Percentiles rank a stretch among this genome's conserved stretches.
Conservation (phyloP, 2,329 filamentous ascomycete species). For the Sporothrix curviconia region DNA sequence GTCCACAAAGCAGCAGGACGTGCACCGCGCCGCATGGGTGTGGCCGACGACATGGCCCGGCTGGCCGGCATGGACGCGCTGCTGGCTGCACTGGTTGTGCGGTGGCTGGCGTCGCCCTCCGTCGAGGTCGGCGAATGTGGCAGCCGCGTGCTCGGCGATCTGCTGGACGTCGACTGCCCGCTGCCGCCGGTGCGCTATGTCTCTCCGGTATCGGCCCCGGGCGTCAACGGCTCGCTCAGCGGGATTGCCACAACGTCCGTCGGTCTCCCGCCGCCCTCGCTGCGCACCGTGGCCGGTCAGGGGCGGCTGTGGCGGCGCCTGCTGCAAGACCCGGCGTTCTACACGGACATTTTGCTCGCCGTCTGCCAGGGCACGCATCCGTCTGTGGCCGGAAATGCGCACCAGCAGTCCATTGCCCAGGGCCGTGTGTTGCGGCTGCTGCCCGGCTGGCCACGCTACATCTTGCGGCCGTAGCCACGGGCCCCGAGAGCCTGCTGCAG, state of each 20-base stretch:
- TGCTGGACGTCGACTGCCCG: constrained; percentile 51
- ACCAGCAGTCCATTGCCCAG: constrained; percentile 44
- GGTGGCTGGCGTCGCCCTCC: constrained; percentile 48
- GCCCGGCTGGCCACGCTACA: constrained; percentile 45
- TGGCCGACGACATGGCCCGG: constrained; percentile 38
- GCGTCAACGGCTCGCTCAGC: constrained; percentile 20
- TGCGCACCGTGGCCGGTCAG: constrained; percentile 40
- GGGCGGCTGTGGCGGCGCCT: constrained; percentile 49
- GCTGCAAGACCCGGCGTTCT: constrained; percentile 39
- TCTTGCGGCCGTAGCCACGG: constrained; percentile 30
- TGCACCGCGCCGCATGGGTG: background rate
- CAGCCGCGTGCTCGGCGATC: constrained; percentile 42
- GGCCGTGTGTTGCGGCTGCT: constrained; percentile 46
- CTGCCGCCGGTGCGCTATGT: constrained; percentile 23
- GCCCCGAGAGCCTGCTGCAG: constrained; percentile 35
- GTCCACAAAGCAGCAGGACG: constrained; percentile 46
- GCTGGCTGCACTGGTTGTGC: constrained; percentile 40
- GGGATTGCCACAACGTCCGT: constrained; percentile 14
- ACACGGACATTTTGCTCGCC: constrained; percentile 35
- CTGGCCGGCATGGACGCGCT: constrained; percentile 44
- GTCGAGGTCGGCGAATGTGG: constrained; percentile 52
- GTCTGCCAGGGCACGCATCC: constrained; percentile 29
- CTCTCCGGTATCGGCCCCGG: background rate
- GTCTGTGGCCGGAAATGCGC: constrained; percentile 18
- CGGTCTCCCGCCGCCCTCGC: constrained; percentile 26